Evolutionary conservation across 371 early-diverging fungal genomes (phyloP).

Genomic region (Entomophthora muscae): DNA sequence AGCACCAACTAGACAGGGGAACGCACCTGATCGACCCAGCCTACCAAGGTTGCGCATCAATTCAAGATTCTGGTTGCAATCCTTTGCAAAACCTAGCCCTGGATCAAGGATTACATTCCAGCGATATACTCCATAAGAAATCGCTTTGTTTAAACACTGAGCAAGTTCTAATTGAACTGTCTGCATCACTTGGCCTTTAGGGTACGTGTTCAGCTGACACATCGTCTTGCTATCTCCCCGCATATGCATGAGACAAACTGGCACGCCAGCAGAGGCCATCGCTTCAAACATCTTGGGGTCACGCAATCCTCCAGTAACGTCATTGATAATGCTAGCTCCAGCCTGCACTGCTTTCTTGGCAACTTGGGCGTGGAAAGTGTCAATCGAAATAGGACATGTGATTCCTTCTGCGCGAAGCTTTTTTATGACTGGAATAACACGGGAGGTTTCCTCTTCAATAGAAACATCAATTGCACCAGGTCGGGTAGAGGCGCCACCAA

Average conservation of each 20-base stretch:
- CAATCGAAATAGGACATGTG: slow-evolving; percentile 67
- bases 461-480: slow-evolving; percentile 64
- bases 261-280: slow-evolving; percentile 61
- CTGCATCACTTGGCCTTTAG: slow-evolving; percentile 38
- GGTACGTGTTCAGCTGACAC: slow-evolving; percentile 54
- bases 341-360: slow-evolving; percentile 65
- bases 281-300: slow-evolving; percentile 66
- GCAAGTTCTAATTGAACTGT: slow-evolving; percentile 51
- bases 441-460: slow-evolving; percentile 54
- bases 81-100: slow-evolving; percentile 94
- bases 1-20: slow-evolving; percentile 76
- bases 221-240: slow-evolving; percentile 85
- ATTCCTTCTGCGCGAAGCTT: slow-evolving; percentile 43
- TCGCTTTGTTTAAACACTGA: slow-evolving; percentile 40
- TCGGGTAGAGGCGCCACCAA: slow-evolving; percentile 91
- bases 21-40: slow-evolving; percentile 27
- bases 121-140: slow-evolving; percentile 61
- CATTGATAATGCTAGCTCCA: slow-evolving; percentile 86
- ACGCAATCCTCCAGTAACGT: slow-evolving; percentile 74
- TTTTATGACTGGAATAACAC: slow-evolving; percentile 79
- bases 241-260: slow-evolving; percentile 95
- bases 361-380: slow-evolving; percentile 76
- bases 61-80: slow-evolving; percentile 65
- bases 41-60: slow-evolving; percentile 51
- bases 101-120: slow-evolving; percentile 97